Base-by-base conservation (phyloP, 1,284 basidiomycete genomes). In the Leccinum brunneo-olivaceum region DNA sequence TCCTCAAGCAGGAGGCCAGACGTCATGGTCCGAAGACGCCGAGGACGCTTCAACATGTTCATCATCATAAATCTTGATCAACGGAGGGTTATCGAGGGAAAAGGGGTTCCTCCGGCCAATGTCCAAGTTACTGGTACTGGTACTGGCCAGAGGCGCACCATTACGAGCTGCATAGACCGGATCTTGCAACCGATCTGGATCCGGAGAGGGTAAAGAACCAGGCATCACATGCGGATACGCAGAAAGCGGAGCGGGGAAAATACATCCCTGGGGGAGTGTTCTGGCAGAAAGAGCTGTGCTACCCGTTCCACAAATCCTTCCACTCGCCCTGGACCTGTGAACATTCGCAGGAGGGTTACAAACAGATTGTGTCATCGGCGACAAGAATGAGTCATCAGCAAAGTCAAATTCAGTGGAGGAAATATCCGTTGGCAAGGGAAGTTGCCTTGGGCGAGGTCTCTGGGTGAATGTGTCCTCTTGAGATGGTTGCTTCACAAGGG, bases 151-250 rank as follows among this genome's bases (percentile, higher is more conserved):
- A n/a, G n/a, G n/a, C n/a, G n/a, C n/a, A n/a, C n/a, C 21, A 29
- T 1, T 27, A 35, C 35, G 34, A 15, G 11, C 7, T 6, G 46
- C 3, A 15, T 16, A 12, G 33, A 12, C 29, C 12, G 36, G 29
- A 15, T 30, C 33, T 30, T 39, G 43, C 38, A 19, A 28, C 4
- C 27, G 30, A 35, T 39, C 41, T 16, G 20, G 6, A 18, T n/a
- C 34, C 11, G 16, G 11, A 29, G 48, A 30, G 14, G 53, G 42
- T 18, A 63, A 43, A 20, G 58, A 48, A 25, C 61, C 60, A n/a
- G 60, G 57, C 61, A 60, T 62, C 19, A 50, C 39, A 21, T 61
- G 56, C 1, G 57, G 60, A 47, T 59, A 61, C 14, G 50, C 56
- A 29, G 46, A 59, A 34, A 34, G 33, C 11, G 58, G 58, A 12